Evolutionary conservation across 345 rosid species (phyloP), one percentile per base, ranked within the genome.

Genomic region (Reutealis trisperma): DNA sequence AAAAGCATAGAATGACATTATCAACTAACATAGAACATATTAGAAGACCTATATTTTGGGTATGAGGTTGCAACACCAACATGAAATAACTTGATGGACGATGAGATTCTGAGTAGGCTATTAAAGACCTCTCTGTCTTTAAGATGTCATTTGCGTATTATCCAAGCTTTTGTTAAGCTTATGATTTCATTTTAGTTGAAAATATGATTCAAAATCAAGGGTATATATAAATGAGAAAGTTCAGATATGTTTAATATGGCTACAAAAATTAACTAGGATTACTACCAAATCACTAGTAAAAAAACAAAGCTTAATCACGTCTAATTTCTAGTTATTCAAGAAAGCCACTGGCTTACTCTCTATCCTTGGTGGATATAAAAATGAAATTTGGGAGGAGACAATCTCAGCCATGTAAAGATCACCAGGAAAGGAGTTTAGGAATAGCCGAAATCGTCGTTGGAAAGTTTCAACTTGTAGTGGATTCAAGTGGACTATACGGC

Each of bases 1-100:
- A 85, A 77, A 81, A 86, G 75, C 83, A 84, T 92, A 93, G 87
- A 82, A 27, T 24, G 98, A 96, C 65, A 76, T 96, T 61, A 72
- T 92, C 9, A 76, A 77, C 18, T 93, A 93, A 97, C 92, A 83
- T 74, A 89, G 75, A 78, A 88, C 74, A 12, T 96, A 96, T 83
- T 82, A 85, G 99, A 82, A 90, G 96, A 83, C 89, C 93, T 75
- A 88, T 86, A 8, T 83, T 96, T 71, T 87, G 93, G 65, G 90
- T 96, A 14, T 96, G 99, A 98, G 98, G 99, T 77, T 93, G 99
- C 91, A 87, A 96, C 77, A 74, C 89, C 0, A 77, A 84, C 80
- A 21, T 80, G 72, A 86, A 89, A 62, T 95, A 88, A 63, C 75
- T 75, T 25, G 81, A 85, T 73, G 78, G 45, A n/a, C 79, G 77